Percentiles rank a stretch among this genome's conserved stretches.
phyloP scores from a whole-genome alignment of 2,329 filamentous ascomycete genomes.

The Alternaria burnsii region DNA sequence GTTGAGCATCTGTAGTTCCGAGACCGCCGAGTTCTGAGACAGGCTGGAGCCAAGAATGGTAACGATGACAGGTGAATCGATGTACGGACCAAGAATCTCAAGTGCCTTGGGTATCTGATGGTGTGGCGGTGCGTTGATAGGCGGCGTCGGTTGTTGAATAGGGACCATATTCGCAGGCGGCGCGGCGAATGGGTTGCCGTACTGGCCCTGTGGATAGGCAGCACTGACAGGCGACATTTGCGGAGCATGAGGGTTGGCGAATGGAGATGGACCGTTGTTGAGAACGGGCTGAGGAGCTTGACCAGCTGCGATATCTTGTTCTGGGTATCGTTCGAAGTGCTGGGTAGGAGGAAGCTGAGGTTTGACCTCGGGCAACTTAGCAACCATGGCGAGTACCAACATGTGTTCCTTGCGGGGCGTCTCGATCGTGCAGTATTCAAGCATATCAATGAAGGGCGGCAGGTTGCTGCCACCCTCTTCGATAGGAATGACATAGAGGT shows the following conservation, averaged over 20 bases:
- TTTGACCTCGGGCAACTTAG: slow-evolving; percentile 55
- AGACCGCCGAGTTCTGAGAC: slow-evolving; percentile 45
- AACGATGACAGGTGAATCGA: slow-evolving; percentile 53
- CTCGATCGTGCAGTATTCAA: slow-evolving; percentile 85
- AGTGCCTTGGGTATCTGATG: slow-evolving; percentile 49
- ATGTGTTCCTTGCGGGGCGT: slow-evolving; percentile 75
- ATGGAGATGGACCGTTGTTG: slow-evolving; percentile 36
- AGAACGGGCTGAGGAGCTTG: slow-evolving; percentile 30
- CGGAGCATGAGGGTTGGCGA: slow-evolving; percentile 46
- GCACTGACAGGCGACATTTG: slow-evolving; percentile 45
- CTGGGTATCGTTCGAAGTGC: slow-evolving; percentile 35
- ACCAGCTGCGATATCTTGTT: slow-evolving; percentile 21
- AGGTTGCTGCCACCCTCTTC: slow-evolving; percentile 72
- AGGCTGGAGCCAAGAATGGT: slow-evolving; percentile 45
- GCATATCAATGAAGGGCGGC: slow-evolving; percentile 86
- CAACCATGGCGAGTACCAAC: slow-evolving; percentile 85
- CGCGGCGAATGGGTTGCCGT: slow-evolving; percentile 32
- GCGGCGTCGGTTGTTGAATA: slow-evolving; percentile 18
- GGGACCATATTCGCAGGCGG: slow-evolving; percentile 19
- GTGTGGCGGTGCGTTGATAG: slow-evolving; percentile 27
- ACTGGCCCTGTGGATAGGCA: slow-evolving; percentile 34
- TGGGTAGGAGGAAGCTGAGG: slow-evolving; percentile 39
- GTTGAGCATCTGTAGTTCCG: slow-evolving; percentile 72
- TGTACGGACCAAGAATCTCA: slow-evolving; percentile 55
- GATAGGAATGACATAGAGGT: slow-evolving; percentile 90